A percentile compares a stretch with the other conserved stretches of the same genome.
Conservation (phyloP, 352 stramenopile genomes). For the Blastocystis sp. region DNA sequence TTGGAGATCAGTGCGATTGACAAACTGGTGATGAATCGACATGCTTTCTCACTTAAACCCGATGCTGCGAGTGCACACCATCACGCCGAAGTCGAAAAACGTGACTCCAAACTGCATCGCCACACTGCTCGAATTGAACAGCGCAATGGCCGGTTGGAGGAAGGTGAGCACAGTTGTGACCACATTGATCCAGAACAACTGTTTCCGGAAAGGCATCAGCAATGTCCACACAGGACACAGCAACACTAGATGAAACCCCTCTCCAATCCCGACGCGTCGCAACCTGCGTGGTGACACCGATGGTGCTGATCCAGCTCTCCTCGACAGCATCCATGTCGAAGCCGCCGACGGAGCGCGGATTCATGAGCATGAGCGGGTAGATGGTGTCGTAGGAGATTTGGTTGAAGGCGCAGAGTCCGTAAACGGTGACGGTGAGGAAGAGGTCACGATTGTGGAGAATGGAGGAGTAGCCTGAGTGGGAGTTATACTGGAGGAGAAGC, state of each 20-base stretch:
- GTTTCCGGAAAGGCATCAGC: not conserved
- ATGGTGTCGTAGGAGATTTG: conserved; percentile 43
- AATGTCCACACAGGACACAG: conserved; percentile 8
- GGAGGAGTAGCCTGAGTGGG: not conserved
- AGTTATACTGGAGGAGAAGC: conserved; percentile 30
- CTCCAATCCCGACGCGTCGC: not conserved
- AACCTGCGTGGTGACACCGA: not conserved
- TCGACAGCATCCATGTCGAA: conserved; percentile 41
- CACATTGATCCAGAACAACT: not conserved
- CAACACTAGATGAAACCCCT: not conserved
- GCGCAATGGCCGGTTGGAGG: not conserved
- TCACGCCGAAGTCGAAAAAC: not conserved
- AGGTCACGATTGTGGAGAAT: conserved; percentile 38
- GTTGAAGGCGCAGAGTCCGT: not conserved
- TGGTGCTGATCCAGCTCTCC: conserved; percentile 22
- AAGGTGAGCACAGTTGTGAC: not conserved
- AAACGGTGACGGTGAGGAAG: conserved; percentile 6
- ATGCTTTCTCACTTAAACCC: not conserved
- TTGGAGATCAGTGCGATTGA: conserved; percentile 53
- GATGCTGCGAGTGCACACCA: not conserved
- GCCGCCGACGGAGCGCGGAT: not conserved
- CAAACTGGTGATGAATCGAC: not conserved
- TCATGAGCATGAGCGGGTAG: conserved; percentile 49
- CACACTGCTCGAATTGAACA: not conserved
- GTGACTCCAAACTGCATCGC: not conserved